These are phyloP conservation scores for Dryadomyces sulphureus DNA, from an alignment of 2,329 filamentous ascomycete species.

Conservation along the genomic window DNA sequence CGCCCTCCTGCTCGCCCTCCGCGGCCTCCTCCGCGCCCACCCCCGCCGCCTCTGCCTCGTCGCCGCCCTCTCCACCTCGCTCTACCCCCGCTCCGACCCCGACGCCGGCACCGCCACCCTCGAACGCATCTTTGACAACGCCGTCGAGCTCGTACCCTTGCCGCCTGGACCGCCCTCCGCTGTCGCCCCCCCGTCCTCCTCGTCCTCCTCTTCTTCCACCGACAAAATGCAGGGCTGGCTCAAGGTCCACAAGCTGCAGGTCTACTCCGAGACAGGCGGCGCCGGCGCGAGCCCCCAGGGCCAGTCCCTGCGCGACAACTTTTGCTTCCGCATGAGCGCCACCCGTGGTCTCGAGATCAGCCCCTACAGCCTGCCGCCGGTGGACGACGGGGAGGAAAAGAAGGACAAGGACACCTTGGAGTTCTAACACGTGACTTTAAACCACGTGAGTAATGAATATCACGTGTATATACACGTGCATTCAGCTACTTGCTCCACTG, in stretches of 20 bases:
- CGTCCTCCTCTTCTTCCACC: slow-evolving; percentile 21
- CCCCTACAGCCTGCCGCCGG: slow-evolving; percentile 77
- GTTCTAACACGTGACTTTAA: too few relatives aligned
- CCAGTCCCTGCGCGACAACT: slow-evolving; percentile 61
- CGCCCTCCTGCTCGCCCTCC: slow-evolving; percentile 66
- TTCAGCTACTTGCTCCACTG: too few relatives aligned
- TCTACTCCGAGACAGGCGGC: slow-evolving; percentile 79
- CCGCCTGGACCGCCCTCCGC: slow-evolving; percentile 25
- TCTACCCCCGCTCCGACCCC: slow-evolving; percentile 63
- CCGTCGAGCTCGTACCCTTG: slow-evolving; percentile 57
- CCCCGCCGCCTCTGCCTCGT: slow-evolving; percentile 53
- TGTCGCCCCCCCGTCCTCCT: slow-evolving; percentile 36
- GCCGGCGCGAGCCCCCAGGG: slow-evolving; percentile 56
- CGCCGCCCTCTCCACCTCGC: slow-evolving; percentile 61
- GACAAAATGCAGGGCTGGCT: slow-evolving; percentile 79
- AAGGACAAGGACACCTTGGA: slow-evolving; percentile 54
- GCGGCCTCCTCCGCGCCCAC: slow-evolving; percentile 58
- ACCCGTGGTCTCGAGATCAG: slow-evolving; percentile 68
- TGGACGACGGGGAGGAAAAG: slow-evolving; percentile 54
- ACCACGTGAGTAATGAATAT: too few relatives aligned
- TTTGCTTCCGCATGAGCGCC: slow-evolving; percentile 80
- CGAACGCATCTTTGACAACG: slow-evolving; percentile 71
- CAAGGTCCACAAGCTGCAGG: slow-evolving; percentile 65
- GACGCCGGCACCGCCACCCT: slow-evolving; percentile 72
- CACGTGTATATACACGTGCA: too few relatives aligned